phyloP scores from a whole-genome alignment of 305 asterid species.

The Fraxinus floribunda region DNA sequence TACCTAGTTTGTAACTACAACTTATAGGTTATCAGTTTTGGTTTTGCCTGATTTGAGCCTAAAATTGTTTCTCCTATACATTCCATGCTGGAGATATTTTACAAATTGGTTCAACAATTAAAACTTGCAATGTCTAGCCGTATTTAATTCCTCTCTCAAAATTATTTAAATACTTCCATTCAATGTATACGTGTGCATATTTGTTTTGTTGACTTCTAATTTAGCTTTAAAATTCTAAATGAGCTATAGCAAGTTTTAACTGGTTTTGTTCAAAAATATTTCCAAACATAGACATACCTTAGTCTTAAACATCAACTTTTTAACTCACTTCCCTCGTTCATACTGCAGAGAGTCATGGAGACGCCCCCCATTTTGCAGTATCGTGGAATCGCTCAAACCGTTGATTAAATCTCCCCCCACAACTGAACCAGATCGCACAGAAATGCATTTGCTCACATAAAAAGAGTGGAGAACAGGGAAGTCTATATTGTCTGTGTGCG shows the following conservation, averaged over 20 bases:
- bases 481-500: slow-evolving; percentile 23
- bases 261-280: not conserved
- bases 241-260: not conserved
- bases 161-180: not conserved
- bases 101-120: not conserved
- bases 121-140: not conserved
- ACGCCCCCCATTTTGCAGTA: slow-evolving; percentile 72
- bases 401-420: slow-evolving; percentile 49
- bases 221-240: slow-evolving; percentile 7
- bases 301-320: slow-evolving; percentile 8
- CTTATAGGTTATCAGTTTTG: not conserved
- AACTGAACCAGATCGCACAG: slow-evolving; percentile 46
- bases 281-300: slow-evolving; percentile 10
- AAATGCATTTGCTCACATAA: slow-evolving; percentile 47
- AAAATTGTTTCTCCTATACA: slow-evolving; percentile 17
- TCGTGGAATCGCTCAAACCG: slow-evolving; percentile 72
- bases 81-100: slow-evolving; percentile 10
- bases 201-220: slow-evolving; percentile 8
- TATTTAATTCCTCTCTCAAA: not conserved
- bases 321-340: slow-evolving; percentile 9
- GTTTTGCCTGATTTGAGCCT: slow-evolving; percentile 3
- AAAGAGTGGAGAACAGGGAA: slow-evolving; percentile 27
- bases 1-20: not conserved
- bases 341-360: slow-evolving; percentile 82
- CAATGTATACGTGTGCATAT: not conserved